phyloP scores from a whole-genome alignment of 2,329 filamentous ascomycete species.

The Cytospora schulzeri region DNA sequence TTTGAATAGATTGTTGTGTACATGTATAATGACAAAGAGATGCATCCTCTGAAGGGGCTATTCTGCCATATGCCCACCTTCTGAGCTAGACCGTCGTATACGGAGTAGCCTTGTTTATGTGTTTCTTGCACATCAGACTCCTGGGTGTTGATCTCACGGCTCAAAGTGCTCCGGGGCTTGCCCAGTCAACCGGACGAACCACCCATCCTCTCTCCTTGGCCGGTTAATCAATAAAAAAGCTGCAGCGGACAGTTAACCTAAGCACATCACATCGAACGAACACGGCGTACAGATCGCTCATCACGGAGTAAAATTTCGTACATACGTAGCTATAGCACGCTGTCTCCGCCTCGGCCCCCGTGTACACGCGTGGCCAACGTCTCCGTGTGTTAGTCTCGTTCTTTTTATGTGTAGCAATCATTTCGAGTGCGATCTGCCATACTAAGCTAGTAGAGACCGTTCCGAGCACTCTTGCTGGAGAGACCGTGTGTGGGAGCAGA shows the following conservation, averaged over 20 bases:
- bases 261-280: neutral
- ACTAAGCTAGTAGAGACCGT: conserved; percentile 4
- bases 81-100: neutral
- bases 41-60: neutral
- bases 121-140: neutral
- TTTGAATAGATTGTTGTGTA: neutral
- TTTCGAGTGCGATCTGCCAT: conserved; percentile 13
- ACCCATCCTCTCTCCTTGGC: neutral
- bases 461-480: neutral
- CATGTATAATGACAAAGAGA: neutral
- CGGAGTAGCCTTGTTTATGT: neutral
- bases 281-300: neutral
- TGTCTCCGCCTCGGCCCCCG: neutral
- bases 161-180: neutral
- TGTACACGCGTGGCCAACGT: neutral
- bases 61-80: neutral
- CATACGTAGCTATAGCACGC: conserved; percentile 3
- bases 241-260: neutral
- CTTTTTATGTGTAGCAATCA: conserved; percentile 21
- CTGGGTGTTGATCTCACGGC: neutral
- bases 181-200: neutral
- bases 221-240: neutral
- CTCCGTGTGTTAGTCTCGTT: conserved; percentile 13
- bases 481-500: conserved; percentile 9
- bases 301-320: conserved; percentile 8